Evolutionary conservation across 2,329 filamentous ascomycete species (phyloP).

Genomic region (Aspergillus pseudotamarii): DNA sequence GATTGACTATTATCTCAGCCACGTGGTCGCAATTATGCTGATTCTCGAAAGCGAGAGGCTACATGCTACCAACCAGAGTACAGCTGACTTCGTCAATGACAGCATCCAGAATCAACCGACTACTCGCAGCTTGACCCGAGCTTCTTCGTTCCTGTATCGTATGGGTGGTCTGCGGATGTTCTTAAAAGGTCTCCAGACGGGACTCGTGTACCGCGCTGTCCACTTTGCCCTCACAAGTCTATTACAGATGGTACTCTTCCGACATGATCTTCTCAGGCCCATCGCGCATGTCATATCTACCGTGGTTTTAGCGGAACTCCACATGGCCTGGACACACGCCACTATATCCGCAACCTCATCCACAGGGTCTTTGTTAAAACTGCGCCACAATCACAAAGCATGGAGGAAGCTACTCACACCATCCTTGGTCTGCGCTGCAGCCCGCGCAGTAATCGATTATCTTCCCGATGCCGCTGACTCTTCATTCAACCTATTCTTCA

Average conservation of each 20-base stretch:
- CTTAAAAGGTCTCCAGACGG: not conserved
- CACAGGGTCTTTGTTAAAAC: not conserved
- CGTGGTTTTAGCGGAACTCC: not conserved
- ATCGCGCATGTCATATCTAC: not conserved
- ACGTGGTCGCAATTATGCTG: not conserved
- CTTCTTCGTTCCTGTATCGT: not conserved
- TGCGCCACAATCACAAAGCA: not conserved
- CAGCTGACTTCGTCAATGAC: not conserved
- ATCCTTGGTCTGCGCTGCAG: not conserved
- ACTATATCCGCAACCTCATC: constrained; percentile 1
- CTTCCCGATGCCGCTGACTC: not conserved
- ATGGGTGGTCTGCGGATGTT: not conserved
- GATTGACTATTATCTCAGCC: constrained; percentile 3
- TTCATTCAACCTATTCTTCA: not conserved
- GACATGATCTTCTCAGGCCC: not conserved
- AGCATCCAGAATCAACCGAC: not conserved
- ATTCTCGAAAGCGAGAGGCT: not conserved
- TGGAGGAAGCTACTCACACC: not conserved
- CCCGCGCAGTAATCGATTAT: not conserved
- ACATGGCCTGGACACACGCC: constrained; percentile 1
- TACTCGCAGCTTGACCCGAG: not conserved
- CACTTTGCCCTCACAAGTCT: not conserved
- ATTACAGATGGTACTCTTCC: not conserved
- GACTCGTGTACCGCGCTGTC: not conserved
- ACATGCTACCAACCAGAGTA: not conserved